Conservation (phyloP, 2,329 filamentous ascomycete genomes). For the Fusarium sp. region DNA sequence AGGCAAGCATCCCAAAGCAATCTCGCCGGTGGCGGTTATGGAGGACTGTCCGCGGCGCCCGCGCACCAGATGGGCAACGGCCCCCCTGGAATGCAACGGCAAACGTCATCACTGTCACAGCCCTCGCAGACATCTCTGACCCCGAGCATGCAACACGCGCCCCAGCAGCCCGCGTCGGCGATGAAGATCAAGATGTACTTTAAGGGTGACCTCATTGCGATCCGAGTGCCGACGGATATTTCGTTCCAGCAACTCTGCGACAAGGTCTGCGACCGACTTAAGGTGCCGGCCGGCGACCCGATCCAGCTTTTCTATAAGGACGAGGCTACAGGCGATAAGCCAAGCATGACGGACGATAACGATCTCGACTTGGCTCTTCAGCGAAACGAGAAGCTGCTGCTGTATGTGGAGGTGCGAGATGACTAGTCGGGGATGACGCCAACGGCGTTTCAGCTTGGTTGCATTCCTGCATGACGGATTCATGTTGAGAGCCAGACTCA, state of each 20-base stretch:
- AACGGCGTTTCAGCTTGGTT: conserved; percentile 38
- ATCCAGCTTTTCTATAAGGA: conserved; percentile 89
- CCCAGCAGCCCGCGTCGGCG: conserved; percentile 58
- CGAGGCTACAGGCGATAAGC: conserved; percentile 80
- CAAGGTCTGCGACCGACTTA: conserved; percentile 86
- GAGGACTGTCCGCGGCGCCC: conserved; percentile 65
- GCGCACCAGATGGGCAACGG: conserved; percentile 52
- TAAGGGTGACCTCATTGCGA: conserved; percentile 90
- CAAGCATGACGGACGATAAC: conserved; percentile 80
- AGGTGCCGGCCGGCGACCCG: conserved; percentile 75
- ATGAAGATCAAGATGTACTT: conserved; percentile 98
- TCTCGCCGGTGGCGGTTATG: conserved; percentile 67
- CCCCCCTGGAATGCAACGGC: conserved; percentile 36
- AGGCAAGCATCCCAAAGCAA: conserved; percentile 75
- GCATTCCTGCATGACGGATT: conserved; percentile 18
- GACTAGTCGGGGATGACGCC: conserved; percentile 17
- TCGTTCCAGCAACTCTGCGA: conserved; percentile 81
- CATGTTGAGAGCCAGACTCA: conserved; percentile 20
- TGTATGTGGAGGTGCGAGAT: conserved; percentile 72
- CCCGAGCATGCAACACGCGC: conserved; percentile 55
- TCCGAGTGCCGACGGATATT: conserved; percentile 87
- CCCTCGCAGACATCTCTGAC: conserved; percentile 64
- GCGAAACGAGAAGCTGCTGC: conserved; percentile 86
- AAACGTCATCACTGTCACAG: conserved; percentile 43
- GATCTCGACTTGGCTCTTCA: conserved; percentile 85